Base-by-base conservation (phyloP, 108 stramenopile genomes). In the Epipyxis sp. region DNA sequence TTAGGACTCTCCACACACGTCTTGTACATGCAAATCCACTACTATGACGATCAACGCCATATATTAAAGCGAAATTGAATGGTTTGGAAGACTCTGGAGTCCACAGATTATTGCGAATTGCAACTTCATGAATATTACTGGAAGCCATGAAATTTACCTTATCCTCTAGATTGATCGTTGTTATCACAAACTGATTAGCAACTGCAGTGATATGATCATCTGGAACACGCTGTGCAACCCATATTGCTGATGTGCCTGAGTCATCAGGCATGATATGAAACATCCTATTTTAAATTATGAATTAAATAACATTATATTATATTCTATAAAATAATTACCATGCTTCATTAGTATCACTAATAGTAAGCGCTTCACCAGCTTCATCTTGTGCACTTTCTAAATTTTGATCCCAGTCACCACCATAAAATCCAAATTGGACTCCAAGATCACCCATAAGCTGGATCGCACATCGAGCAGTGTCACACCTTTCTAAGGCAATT, bases 251-350 rank as follows among this genome's bases (percentile, higher is more conserved):
- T 37, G 69, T 76, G 1, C 89, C 89, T 16, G 93, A 90, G 37
- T 90, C 88, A 80, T 94, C 93, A 35, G 91, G 86, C 29, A 90
- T 59, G 46, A 94, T 87, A 76, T 94, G 93, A 78, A 94, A 91
- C 1, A 94, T 83, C 91, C 65, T 41, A 68, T 37, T 37, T 37
- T 68, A n/a, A n/a, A n/a, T n/a, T n/a, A n/a, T n/a, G 54, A 57
- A n/a, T 57, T 57, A n/a, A 57, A 57, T 57, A n/a, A n/a, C 54
- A 57, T n/a, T n/a, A n/a, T 20, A 16, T 20, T 57, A 20, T 20
- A 20, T 25, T 16, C 54, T 20, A 57, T 16, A 25, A 20, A 25
- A 57, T 57, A 20, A 16, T 57, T 57, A 57, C 71, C 91, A 94
- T 0, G 84, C 91, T 58, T 92, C 91, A 0, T 82, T 44, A 29